Evolutionary conservation across 805 yeast species (phyloP).

Genomic region (Candida maris): DNA sequence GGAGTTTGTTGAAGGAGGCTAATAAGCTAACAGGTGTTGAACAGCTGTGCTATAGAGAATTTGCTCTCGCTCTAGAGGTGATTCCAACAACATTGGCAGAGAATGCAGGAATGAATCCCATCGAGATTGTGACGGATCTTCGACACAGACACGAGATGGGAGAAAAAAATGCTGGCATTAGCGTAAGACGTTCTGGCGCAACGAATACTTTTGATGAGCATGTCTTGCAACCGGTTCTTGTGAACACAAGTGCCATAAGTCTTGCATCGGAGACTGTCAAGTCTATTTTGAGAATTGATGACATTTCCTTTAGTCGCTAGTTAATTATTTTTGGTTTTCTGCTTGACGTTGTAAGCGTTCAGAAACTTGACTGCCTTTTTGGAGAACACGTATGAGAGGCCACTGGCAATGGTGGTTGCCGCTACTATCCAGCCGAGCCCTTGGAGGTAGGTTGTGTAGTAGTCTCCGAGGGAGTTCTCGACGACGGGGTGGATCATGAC

Average conservation of each 20-base stretch:
- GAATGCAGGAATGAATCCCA: slow-evolving; percentile 90
- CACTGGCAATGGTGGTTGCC: slow-evolving; percentile 72
- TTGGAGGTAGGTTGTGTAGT: slow-evolving; percentile 24
- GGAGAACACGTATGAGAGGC: slow-evolving; percentile 69
- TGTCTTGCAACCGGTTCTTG: slow-evolving; percentile 94
- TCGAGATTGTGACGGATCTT: slow-evolving; percentile 86
- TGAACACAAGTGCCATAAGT: slow-evolving; percentile 88
- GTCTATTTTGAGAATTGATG: slow-evolving; percentile 93
- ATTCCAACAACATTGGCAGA: slow-evolving; percentile 94
- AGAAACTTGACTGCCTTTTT: slow-evolving; percentile 64
- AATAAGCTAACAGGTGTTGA: slow-evolving; percentile 76
- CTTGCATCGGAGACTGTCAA: slow-evolving; percentile 96
- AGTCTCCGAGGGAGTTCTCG: slow-evolving; percentile 30
- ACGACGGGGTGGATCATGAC: slow-evolving; percentile 55
- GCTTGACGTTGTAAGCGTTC: slow-evolving; percentile 10
- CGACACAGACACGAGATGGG: slow-evolving; percentile 90
- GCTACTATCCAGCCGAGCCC: slow-evolving; percentile 55
- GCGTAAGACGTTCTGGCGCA: slow-evolving; percentile 91
- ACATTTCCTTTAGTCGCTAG: slow-evolving; percentile 84
- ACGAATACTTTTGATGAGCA: slow-evolving; percentile 89
- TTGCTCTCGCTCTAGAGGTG: slow-evolving; percentile 86
- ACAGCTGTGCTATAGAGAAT: slow-evolving; percentile 87
- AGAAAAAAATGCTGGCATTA: slow-evolving; percentile 90
- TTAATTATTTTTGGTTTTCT: background rate
- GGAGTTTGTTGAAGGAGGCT: slow-evolving; percentile 68